phyloP scores from a whole-genome alignment of 805 yeast species.

The Myxozyma sirexii region DNA sequence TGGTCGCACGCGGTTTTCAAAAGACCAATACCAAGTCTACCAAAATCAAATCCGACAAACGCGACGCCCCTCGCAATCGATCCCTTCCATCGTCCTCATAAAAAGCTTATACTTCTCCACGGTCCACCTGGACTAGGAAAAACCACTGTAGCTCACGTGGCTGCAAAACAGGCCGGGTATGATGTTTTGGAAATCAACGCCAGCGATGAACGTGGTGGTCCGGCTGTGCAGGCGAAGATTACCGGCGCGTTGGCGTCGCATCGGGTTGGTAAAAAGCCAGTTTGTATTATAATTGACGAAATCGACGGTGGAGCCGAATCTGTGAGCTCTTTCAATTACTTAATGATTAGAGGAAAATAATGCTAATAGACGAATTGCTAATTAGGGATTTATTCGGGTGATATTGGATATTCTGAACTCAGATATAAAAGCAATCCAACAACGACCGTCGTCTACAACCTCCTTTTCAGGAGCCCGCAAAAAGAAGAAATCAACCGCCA shows the following conservation, averaged over 20 bases:
- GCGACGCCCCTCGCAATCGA: conserved; percentile 45
- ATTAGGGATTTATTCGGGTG: conserved; percentile 52
- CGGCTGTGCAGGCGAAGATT: conserved; percentile 57
- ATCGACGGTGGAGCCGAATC: conserved; percentile 75
- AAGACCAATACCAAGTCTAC: conserved; percentile 36
- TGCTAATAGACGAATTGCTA: too few relatives aligned
- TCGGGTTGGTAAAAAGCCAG: conserved; percentile 66
- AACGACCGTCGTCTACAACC: conserved; percentile 28
- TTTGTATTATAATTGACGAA: conserved; percentile 85
- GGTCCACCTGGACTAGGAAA: conserved; percentile 97
- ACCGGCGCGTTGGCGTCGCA: conserved; percentile 65
- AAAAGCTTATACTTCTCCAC: conserved; percentile 70
- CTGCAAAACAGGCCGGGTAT: conserved; percentile 81
- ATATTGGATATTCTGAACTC: conserved; percentile 59
- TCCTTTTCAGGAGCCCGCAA: conserved; percentile 27
- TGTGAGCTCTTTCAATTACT: too few relatives aligned
- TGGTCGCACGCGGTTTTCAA: conserved; percentile 67
- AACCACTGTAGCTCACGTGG: conserved; percentile 82
- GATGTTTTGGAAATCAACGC: conserved; percentile 85
- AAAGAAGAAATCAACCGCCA: conserved; percentile 44
- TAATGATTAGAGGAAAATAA: too few relatives aligned
- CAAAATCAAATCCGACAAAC: conserved; percentile 25
- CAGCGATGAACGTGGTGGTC: conserved; percentile 71
- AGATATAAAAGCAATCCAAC: conserved; percentile 58
- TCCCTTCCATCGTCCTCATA: conserved; percentile 59